These are phyloP conservation scores for Sporothrix euskadiensis DNA, from an alignment of 2,329 filamentous ascomycete species.

Conservation along the genomic window DNA sequence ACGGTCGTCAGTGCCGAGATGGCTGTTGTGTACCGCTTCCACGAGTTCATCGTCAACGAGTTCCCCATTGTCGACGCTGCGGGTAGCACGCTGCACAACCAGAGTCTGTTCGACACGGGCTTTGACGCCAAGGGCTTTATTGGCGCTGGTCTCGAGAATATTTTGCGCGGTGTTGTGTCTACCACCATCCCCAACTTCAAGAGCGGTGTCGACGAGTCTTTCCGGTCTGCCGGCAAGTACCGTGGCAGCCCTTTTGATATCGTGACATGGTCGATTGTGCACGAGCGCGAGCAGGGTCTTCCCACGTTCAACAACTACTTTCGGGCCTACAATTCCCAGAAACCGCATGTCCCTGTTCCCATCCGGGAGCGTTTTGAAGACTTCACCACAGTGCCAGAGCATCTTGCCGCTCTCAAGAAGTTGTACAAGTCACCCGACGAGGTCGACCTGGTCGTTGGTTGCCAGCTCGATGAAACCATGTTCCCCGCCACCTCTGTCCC, in stretches of 20 bases:
- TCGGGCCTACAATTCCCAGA: conserved; percentile 30
- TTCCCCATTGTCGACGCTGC: conserved; percentile 30
- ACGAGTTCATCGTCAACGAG: conserved; percentile 30
- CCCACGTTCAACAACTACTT: conserved; percentile 33
- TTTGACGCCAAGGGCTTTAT: conserved; percentile 31
- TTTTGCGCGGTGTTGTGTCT: conserved; percentile 28
- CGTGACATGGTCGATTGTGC: conserved; percentile 30
- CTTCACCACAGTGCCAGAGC: conserved; percentile 29
- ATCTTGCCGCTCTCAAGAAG: conserved; percentile 24
- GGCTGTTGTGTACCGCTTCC: conserved; percentile 32
- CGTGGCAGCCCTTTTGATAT: conserved; percentile 31
- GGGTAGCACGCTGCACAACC: conserved; percentile 27
- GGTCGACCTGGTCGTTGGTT: conserved; percentile 32
- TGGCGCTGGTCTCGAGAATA: conserved; percentile 31
- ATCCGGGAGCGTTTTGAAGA: conserved; percentile 29
- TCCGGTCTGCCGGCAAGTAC: conserved; percentile 31
- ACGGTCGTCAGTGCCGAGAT: conserved; percentile 30
- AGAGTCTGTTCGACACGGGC: conserved; percentile 31
- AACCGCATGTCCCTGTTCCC: conserved; percentile 26
- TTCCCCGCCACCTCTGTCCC: conserved; percentile 30
- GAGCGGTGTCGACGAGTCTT: conserved; percentile 31
- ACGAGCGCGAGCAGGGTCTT: conserved; percentile 32
- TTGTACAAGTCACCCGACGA: conserved; percentile 31
- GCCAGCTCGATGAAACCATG: conserved; percentile 31
- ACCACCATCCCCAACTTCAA: conserved; percentile 32